Conservation (phyloP, 2,329 filamentous ascomycete species). For the Cephalotrichum gorgonifer region DNA sequence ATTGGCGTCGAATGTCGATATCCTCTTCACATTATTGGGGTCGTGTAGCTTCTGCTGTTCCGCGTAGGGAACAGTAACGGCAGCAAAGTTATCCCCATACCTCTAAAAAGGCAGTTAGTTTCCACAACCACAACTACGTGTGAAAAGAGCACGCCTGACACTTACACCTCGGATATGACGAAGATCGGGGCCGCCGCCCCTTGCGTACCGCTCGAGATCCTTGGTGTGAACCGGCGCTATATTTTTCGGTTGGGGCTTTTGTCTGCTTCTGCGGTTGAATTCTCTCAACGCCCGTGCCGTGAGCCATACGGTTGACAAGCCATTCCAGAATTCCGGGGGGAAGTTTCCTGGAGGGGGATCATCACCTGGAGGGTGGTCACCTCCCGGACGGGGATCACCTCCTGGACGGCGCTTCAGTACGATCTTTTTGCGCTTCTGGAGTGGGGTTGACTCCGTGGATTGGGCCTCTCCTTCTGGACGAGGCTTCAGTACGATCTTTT, state of each 20-base stretch:
- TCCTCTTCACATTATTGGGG: not conserved
- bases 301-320: not conserved
- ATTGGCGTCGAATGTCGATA: not conserved
- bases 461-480: no score
- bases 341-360: not conserved
- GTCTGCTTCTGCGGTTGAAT: not conserved
- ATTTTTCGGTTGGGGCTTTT: not conserved
- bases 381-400: no score
- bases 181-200: slow-evolving; percentile 15
- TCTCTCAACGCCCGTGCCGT: not conserved
- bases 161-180: slow-evolving; percentile 13
- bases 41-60: not conserved
- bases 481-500: no score
- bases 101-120: no score
- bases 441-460: no score
- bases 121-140: no score
- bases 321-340: not conserved
- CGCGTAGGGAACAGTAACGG: not conserved
- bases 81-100: no score
- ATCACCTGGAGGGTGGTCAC: not conserved
- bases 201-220: slow-evolving; percentile 12
- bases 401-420: no score
- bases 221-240: not conserved
- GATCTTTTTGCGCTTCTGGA: no score
- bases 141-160: slow-evolving; percentile 9